Conservation (phyloP, 257 asterid species). For the Apocynum venetum region DNA sequence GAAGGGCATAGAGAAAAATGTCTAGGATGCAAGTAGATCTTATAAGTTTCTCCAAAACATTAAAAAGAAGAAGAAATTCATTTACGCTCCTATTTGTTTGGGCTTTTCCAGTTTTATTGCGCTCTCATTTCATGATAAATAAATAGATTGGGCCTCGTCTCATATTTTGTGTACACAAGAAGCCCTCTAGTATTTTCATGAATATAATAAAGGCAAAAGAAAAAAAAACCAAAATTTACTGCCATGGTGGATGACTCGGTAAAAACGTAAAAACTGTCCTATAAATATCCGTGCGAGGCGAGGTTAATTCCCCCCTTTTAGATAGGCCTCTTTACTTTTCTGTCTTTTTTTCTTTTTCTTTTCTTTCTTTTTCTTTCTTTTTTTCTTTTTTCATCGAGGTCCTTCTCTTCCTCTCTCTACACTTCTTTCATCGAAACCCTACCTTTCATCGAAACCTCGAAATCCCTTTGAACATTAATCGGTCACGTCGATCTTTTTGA, state of each 20-base stretch:
- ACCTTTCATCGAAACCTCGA: conserved; percentile 16
- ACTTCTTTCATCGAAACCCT: conserved; percentile 40
- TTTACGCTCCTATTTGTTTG: too few relatives aligned
- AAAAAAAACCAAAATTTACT: not conserved
- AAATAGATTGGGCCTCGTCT: too few relatives aligned
- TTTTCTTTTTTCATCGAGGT: conserved; percentile 24
- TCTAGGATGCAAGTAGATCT: too few relatives aligned
- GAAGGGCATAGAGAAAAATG: too few relatives aligned
- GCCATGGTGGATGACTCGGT: conserved; percentile 12
- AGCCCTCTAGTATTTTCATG: not conserved
- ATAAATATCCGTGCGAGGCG: conserved; percentile 22
- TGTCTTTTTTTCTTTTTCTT: conserved; percentile 6
- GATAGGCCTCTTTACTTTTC: conserved; percentile 16
- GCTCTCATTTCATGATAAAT: too few relatives aligned
- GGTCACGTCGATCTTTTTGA: conserved; percentile 19
- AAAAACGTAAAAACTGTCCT: conserved; percentile 6
- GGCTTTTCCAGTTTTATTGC: too few relatives aligned
- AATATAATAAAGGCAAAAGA: too few relatives aligned
- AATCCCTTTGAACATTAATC: conserved; percentile 19
- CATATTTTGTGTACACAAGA: too few relatives aligned
- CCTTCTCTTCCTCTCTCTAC: conserved; percentile 15
- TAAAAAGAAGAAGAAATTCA: too few relatives aligned
- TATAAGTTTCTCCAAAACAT: too few relatives aligned
- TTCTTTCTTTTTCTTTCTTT: conserved; percentile 4
- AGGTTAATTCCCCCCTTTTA: conserved; percentile 18